A percentile compares a stretch with the other conserved stretches of the same genome.
phyloP scores from a whole-genome alignment of 306 rosid species.

The Quercus glauca region DNA sequence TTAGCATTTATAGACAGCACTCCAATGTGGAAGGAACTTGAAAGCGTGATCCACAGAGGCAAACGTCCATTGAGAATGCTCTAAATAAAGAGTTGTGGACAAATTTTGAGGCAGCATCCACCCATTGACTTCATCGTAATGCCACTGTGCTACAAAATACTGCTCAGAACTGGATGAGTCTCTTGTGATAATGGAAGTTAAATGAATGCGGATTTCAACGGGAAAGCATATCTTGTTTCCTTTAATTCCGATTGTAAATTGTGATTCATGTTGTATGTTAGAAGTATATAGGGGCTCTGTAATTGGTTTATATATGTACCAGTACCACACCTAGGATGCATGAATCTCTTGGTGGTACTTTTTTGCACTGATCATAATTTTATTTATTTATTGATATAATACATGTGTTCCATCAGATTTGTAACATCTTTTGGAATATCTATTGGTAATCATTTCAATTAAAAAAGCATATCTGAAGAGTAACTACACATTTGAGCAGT shows the following conservation, averaged over 20 bases:
- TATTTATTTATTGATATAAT: not conserved
- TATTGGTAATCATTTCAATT: too few species aligned
- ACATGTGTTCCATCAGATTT: not conserved
- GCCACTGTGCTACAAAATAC: slow-evolving; percentile 8
- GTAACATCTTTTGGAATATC: too few species aligned
- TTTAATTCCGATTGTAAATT: slow-evolving; percentile 28
- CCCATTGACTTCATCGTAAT: slow-evolving; percentile 24
- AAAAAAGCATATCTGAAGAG: too few species aligned
- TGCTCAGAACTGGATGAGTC: slow-evolving; percentile 63
- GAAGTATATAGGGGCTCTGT: too few species aligned
- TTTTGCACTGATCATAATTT: not conserved
- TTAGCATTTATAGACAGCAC: slow-evolving; percentile 42
- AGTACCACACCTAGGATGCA: too few species aligned
- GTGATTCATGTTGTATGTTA: not conserved
- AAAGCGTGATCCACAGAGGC: slow-evolving; percentile 46
- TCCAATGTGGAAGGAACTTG: slow-evolving; percentile 50
- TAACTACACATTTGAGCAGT: too few species aligned
- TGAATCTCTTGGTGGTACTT: too few species aligned
- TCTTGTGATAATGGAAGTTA: slow-evolving; percentile 39
- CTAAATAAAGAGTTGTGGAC: slow-evolving; percentile 53
- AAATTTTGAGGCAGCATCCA: slow-evolving; percentile 72
- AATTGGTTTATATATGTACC: too few species aligned
- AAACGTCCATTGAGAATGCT: slow-evolving; percentile 73
- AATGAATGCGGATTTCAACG: slow-evolving; percentile 15
- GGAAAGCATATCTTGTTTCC: not conserved